phyloP scores from a whole-genome alignment of 2,329 filamentous ascomycete species.

The Fusarium acutatum region DNA sequence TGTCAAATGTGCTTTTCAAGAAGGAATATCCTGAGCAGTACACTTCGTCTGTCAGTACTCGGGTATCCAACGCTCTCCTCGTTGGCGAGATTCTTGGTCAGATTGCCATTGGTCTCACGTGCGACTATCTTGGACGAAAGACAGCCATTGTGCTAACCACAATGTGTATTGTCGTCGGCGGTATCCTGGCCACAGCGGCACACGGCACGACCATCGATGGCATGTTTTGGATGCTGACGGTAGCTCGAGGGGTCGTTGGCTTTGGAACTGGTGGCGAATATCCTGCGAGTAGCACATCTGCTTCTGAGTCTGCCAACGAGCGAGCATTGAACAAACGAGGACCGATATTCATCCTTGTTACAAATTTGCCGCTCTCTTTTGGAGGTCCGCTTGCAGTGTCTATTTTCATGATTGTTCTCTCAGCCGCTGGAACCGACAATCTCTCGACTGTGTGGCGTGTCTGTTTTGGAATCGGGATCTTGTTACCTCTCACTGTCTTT shows the following conservation, averaged over 20 bases:
- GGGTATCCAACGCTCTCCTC: not conserved
- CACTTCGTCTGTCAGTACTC: not conserved
- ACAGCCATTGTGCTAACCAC: not conserved
- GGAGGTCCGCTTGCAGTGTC: not conserved
- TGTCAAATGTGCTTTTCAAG: not conserved
- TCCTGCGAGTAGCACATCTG: not conserved
- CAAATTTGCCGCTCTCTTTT: not conserved
- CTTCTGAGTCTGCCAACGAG: not conserved
- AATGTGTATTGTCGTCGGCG: not conserved
- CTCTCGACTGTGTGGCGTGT: not conserved
- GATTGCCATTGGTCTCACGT: not conserved
- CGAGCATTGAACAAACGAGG: not conserved
- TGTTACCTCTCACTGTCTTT: not conserved
- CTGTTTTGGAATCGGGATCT: not conserved
- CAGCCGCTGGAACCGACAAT: not conserved
- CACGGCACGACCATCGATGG: not conserved
- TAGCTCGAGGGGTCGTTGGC: not conserved
- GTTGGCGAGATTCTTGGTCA: not conserved
- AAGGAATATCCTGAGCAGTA: not conserved
- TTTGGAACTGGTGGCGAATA: not conserved
- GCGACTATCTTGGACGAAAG: not conserved
- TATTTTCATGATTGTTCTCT: not conserved
- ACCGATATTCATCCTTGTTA: not conserved
- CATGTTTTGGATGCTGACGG: not conserved
- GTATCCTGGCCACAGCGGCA: not conserved